Conservation (phyloP, 345 rosid species). For the Pugionium cornutum region DNA sequence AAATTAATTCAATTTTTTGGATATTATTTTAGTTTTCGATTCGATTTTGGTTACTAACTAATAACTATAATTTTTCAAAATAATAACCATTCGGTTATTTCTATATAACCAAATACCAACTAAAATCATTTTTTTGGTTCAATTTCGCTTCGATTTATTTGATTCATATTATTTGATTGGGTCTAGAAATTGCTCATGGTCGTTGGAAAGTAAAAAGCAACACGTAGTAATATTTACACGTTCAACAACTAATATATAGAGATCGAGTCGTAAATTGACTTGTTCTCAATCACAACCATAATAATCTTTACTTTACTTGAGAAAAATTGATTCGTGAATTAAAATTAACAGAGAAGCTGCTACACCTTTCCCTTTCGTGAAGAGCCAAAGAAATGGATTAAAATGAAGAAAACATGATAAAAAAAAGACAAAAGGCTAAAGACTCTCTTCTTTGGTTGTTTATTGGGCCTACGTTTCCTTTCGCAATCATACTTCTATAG, state of each 20-base stretch:
- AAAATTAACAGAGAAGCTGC: neutral
- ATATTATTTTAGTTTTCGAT: no score
- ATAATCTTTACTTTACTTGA: neutral
- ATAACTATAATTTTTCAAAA: no score
- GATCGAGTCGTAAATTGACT: constrained; percentile 6
- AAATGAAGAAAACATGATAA: constrained; percentile 23
- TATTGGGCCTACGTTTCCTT: constrained; percentile 33
- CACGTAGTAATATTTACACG: neutral
- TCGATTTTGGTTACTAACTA: no score
- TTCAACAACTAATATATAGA: neutral
- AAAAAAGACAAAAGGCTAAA: constrained; percentile 29
- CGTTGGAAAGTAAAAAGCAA: no score
- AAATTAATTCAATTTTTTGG: no score
- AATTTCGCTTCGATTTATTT: no score
- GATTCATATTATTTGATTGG: no score
- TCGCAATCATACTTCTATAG: constrained; percentile 27
- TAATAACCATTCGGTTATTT: no score
- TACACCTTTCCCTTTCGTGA: constrained; percentile 36
- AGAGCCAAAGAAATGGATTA: constrained; percentile 37
- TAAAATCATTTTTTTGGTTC: no score
- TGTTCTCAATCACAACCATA: neutral
- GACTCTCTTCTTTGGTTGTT: constrained; percentile 22
- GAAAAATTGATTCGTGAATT: neutral
- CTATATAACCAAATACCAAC: no score
- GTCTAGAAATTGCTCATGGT: no score